phyloP scores from a whole-genome alignment of 768 basidiomycete genomes.

The Rickenella mellea region DNA sequence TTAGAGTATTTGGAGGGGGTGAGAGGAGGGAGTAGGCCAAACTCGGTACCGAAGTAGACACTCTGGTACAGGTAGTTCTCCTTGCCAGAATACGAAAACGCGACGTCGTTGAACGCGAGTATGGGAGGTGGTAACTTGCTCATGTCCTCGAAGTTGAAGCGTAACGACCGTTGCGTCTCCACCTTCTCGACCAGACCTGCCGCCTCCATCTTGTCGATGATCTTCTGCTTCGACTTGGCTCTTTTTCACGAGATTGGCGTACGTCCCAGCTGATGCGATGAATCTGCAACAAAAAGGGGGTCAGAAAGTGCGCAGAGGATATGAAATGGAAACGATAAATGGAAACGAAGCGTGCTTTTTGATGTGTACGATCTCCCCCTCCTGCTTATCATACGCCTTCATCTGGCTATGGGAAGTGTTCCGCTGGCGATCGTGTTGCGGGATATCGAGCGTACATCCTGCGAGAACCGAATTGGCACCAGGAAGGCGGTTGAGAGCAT shows the following conservation, averaged over 20 bases:
- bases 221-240: slow-evolving; percentile 51
- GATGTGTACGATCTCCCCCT: slow-evolving; percentile 45
- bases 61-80: slow-evolving; percentile 39
- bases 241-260: slow-evolving; percentile 48
- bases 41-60: slow-evolving; percentile 41
- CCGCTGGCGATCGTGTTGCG: slow-evolving; percentile 75
- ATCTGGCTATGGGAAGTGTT: slow-evolving; percentile 74
- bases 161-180: slow-evolving; percentile 24
- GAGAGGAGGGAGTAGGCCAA: slow-evolving; percentile 1
- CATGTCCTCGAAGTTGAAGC: slow-evolving; percentile 44
- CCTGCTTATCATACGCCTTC: slow-evolving; percentile 47
- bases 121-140: slow-evolving; percentile 43
- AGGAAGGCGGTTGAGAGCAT: slow-evolving; percentile 2
- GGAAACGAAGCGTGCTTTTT: too few relatives aligned
- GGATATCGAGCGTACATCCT: slow-evolving; percentile 81
- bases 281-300: slow-evolving; percentile 54
- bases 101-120: slow-evolving; percentile 44
- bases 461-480: slow-evolving; percentile 3
- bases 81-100: slow-evolving; percentile 40
- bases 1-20: not conserved
- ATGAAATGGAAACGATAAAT: too few relatives aligned
- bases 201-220: slow-evolving; percentile 53
- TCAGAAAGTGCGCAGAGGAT: too few relatives aligned
- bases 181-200: slow-evolving; percentile 40
- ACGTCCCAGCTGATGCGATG: slow-evolving; percentile 47